Conservation (phyloP, 1,139 yeast species). For the Geotrichum citri-aurantii region DNA sequence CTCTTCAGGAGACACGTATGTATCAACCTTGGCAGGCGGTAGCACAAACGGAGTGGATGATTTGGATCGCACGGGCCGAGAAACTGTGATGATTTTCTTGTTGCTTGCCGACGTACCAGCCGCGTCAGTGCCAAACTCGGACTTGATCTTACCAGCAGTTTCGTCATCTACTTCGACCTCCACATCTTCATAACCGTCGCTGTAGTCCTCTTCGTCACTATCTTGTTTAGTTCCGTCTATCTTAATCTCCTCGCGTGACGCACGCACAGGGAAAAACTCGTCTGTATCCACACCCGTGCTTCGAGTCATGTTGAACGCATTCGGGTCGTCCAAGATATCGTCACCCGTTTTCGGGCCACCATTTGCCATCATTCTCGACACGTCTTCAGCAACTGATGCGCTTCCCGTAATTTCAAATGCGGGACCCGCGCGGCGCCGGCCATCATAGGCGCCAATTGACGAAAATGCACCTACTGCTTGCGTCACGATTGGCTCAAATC, state of each 20-base stretch:
- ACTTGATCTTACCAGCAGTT: not conserved
- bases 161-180: conserved; percentile 11
- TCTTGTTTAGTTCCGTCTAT: not conserved
- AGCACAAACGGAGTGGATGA: conserved; percentile 16
- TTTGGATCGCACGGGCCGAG: conserved; percentile 2
- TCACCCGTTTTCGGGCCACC: conserved; percentile 3
- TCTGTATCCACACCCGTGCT: conserved; percentile 10
- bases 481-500: conserved; percentile 31
- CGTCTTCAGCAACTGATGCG: conserved; percentile 2
- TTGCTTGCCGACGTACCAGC: not conserved
- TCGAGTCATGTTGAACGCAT: conserved; percentile 18
- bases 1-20: conserved; percentile 26
- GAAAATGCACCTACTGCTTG: conserved; percentile 36
- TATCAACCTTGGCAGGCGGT: conserved; percentile 7
- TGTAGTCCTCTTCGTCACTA: conserved; percentile 18
- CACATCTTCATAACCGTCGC: conserved; percentile 8
- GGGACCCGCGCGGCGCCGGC: conserved; percentile 10
- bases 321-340: conserved; percentile 3
- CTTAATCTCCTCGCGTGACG: conserved; percentile 10
- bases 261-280: conserved; percentile 17
- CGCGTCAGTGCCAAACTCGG: conserved; percentile 1
- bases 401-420: conserved; percentile 14
- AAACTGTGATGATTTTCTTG: not conserved
- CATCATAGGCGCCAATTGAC: conserved; percentile 25
- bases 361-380: not conserved